Conservation (phyloP, 192 early-diverging fungal genomes). For the Coemansia sp. region DNA sequence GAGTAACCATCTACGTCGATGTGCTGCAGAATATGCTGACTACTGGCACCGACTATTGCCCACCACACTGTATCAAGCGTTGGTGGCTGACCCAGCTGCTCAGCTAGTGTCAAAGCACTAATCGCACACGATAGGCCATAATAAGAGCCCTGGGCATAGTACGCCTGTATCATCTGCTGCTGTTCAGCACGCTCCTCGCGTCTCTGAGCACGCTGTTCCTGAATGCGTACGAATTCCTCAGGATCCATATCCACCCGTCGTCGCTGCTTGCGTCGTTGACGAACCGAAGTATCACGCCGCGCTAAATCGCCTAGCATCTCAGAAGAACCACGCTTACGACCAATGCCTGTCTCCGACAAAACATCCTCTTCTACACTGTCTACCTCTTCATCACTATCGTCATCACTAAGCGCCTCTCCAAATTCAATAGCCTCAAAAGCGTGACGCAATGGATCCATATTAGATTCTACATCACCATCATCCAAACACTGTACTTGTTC, state of each 20-base stretch:
- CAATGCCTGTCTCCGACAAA: neutral
- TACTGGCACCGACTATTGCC: conserved; percentile 78
- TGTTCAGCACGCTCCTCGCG: conserved; percentile 43
- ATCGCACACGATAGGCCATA: conserved; percentile 73
- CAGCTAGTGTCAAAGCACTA: conserved; percentile 69
- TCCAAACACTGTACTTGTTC: conserved; percentile 83
- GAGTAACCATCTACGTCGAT: conserved; percentile 70
- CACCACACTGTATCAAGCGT: conserved; percentile 80
- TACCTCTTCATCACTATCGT: conserved; percentile 12
- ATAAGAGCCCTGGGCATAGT: conserved; percentile 80
- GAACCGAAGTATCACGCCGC: neutral
- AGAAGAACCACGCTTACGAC: conserved; percentile 11
- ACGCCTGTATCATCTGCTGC: conserved; percentile 62
- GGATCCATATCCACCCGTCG: conserved; percentile 32
- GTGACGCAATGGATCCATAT: conserved; percentile 61
- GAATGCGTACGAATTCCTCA: conserved; percentile 53
- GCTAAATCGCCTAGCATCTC: conserved; percentile 17
- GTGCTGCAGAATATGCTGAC: conserved; percentile 73
- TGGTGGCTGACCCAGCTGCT: conserved; percentile 65
- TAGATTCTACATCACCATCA: conserved; percentile 75
- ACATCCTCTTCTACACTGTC: conserved; percentile 6
- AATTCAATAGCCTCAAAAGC: conserved; percentile 62
- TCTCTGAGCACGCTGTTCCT: conserved; percentile 27
- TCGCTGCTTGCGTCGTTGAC: conserved; percentile 5
- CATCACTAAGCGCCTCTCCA: conserved; percentile 18